Base-by-base conservation (phyloP, 176 grass and related monocot genomes). In the Ensete glaucum region DNA sequence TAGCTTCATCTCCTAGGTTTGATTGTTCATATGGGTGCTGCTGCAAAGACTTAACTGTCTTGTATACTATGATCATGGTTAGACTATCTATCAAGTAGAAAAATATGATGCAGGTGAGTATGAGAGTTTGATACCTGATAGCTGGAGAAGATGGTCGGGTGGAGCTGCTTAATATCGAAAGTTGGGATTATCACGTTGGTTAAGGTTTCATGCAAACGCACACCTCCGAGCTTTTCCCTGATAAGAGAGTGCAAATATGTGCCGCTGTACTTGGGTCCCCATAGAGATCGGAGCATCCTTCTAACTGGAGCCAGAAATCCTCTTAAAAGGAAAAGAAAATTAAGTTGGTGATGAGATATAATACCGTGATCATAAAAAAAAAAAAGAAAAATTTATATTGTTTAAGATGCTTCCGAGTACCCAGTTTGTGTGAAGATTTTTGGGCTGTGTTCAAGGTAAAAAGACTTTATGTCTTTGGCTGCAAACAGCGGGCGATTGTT, bases 131-230 rank as follows among this genome's bases (percentile, higher is more conserved):
- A 11, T 85, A 90, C 92, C 79, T 90, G 75, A 43, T 88, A 87
- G 81, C 53, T 91, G 1, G 92, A 96, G 74, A 96, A 96, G 27
- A 96, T 87, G 0, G 79, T 75, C 0, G 92, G 92, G 8, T 91
- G 83, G 29, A 91, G 58, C 20, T 73, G 50, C 7, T 55, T 55
- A 19, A 96, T 81, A 43, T 91, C 88, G 56, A 91, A 96, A 69
- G 88, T 73, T 0, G 92, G 92, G 71, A 96, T 91, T 20, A 91
- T 59, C 17, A 90, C 78, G 12, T 82, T 88, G 1, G 91, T 90
- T 10, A 94, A 62, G 17, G 83, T 71, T 20, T 55, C 50, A 67
- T 83, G 76, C 49, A 94, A 11, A 81, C 49, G 85, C 17, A n/a
- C 49, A 29, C 88, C 62, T 3, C 83, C 83, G 1, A 95, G 72